These are phyloP conservation scores for Plasmopara muralis DNA, from an alignment of 352 stramenopile genomes.

Conservation along the genomic window DNA sequence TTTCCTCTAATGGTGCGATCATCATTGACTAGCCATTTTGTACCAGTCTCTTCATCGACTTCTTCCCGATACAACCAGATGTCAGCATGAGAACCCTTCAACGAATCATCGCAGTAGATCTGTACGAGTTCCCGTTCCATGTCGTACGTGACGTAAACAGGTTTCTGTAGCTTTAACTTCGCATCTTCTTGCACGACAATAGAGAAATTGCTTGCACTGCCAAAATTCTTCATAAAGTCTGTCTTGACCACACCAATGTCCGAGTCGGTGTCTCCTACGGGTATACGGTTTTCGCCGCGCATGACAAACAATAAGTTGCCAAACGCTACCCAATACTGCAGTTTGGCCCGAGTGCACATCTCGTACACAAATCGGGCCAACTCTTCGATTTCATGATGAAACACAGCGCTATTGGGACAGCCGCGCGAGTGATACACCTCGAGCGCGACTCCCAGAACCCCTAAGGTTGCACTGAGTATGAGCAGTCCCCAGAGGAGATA, in stretches of 20 bases:
- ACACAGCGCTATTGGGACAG: constrained; percentile 60
- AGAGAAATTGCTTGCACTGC: constrained; percentile 52
- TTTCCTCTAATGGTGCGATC: constrained; percentile 68
- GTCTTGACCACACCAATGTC: constrained; percentile 64
- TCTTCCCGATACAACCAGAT: constrained; percentile 75
- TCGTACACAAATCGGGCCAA: constrained; percentile 61
- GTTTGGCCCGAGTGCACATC: constrained; percentile 35
- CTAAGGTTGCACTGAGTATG: constrained; percentile 20
- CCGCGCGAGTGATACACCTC: constrained; percentile 55
- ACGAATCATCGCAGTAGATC: constrained; percentile 46
- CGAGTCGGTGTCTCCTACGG: constrained; percentile 71
- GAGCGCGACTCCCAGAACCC: constrained; percentile 37
- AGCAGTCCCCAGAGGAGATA: constrained; percentile 44
- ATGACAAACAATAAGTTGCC: constrained; percentile 74
- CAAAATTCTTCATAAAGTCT: constrained; percentile 44
- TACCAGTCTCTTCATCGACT: constrained; percentile 22
- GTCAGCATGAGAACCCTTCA: constrained; percentile 55
- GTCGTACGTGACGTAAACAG: constrained; percentile 48
- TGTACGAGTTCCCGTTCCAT: constrained; percentile 55
- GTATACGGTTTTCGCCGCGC: constrained; percentile 50
- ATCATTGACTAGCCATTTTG: constrained; percentile 56
- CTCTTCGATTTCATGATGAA: constrained; percentile 63
- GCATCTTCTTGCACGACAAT: constrained; percentile 34
- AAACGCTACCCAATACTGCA: constrained; percentile 69
- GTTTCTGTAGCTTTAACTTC: constrained; percentile 35